A percentile compares a stretch with the other conserved stretches of the same genome.
Conservation (phyloP, 148 eudicot genomes). For the Persicaria maculosa region DNA sequence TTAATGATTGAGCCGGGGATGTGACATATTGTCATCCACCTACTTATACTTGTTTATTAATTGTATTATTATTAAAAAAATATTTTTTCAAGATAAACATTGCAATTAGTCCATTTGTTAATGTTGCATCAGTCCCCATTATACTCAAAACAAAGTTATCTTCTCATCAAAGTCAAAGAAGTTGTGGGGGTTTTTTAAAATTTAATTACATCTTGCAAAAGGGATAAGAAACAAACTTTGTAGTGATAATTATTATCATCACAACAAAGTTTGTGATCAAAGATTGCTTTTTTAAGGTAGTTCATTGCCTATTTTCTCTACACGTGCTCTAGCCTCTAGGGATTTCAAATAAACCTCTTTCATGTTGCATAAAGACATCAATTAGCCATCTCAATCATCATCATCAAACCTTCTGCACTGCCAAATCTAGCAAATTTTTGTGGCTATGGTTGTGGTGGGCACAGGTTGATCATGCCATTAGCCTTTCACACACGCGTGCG, state of each 20-base stretch:
- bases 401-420: not conserved
- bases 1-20: too few relatives aligned
- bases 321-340: not conserved
- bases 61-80: not conserved
- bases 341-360: not conserved
- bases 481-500: conserved; percentile 4
- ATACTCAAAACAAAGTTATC: not conserved
- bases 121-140: not conserved
- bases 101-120: not conserved
- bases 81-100: not conserved
- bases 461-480: not conserved
- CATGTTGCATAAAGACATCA: not conserved
- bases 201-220: not conserved
- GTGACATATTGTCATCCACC: too few relatives aligned
- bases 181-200: not conserved
- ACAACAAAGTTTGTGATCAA: not conserved
- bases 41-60: too few relatives aligned
- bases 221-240: not conserved
- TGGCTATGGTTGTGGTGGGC: conserved; percentile 4
- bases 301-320: not conserved
- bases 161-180: not conserved
- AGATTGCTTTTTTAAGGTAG: not conserved
- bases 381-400: conserved; percentile 1
- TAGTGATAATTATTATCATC: not conserved
- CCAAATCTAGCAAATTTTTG: not conserved